These are phyloP conservation scores for Naganishia friedmannii DNA, from an alignment of 768 basidiomycete species.

Conservation along the genomic window DNA sequence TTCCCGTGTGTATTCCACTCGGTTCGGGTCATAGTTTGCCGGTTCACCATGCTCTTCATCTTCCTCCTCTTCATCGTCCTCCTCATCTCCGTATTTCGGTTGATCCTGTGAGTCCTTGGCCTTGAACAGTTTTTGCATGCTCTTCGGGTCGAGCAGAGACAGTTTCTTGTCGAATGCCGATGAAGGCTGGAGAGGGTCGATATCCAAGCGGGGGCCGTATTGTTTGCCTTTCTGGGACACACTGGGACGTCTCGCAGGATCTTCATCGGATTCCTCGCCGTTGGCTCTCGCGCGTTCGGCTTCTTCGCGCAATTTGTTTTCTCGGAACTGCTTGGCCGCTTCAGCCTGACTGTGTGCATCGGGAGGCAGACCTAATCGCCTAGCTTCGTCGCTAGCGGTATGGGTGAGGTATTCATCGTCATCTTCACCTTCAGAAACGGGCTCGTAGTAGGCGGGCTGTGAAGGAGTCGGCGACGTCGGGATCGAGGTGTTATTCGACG, in stretches of 20 bases:
- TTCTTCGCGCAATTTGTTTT: constrained; percentile 65
- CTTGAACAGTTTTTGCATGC: constrained; percentile 55
- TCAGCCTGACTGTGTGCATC: constrained; percentile 62
- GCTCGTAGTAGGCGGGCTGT: constrained; percentile 67
- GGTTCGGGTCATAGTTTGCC: constrained; percentile 54
- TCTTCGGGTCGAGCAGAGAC: constrained; percentile 61
- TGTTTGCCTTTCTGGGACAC: constrained; percentile 25
- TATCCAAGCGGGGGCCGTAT: constrained; percentile 52
- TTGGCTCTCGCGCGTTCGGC: constrained; percentile 36
- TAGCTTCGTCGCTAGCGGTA: constrained; percentile 76
- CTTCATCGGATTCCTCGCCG: constrained; percentile 27
- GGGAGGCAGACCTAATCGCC: constrained; percentile 70
- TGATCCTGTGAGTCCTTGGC: constrained; percentile 43
- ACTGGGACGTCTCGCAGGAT: constrained; percentile 11
- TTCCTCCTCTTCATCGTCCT: constrained; percentile 41
- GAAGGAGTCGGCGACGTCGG: constrained; percentile 54
- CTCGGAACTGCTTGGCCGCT: constrained; percentile 81
- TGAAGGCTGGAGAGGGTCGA: constrained; percentile 81
- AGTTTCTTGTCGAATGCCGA: constrained; percentile 75
- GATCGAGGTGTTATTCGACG: constrained; percentile 50
- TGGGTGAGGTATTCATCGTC: constrained; percentile 64
- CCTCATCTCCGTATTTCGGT: constrained; percentile 38
- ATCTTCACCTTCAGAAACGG: constrained; percentile 90
- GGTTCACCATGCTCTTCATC: constrained; percentile 49
- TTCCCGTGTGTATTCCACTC: constrained; percentile 56